Percentiles rank a stretch among this genome's conserved stretches.
These are phyloP conservation scores for Filobasidium wieringae DNA, from an alignment of 768 basidiomycete genomes.

Conservation along the genomic window DNA sequence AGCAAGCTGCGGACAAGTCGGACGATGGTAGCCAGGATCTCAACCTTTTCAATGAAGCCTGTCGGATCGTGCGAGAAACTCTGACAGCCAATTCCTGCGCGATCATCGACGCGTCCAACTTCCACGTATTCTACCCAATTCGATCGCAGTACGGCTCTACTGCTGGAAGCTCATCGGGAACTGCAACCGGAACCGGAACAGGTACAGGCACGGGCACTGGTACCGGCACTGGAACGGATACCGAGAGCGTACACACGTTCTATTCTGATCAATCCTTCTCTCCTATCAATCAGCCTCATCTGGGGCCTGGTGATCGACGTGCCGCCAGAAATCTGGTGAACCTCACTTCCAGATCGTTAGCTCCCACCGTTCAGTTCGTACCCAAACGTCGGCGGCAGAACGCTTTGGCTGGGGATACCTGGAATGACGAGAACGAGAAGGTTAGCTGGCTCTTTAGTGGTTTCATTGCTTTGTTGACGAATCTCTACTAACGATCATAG, in stretches of 20 bases:
- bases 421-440: not conserved
- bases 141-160: not conserved
- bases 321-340: constrained; percentile 1
- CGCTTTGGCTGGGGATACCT: not conserved
- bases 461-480: not conserved
- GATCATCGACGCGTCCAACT: constrained; percentile 31
- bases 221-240: not conserved
- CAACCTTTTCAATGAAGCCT: constrained; percentile 28
- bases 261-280: not conserved
- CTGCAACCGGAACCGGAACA: not conserved
- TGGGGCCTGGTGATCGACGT: not conserved
- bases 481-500: not conserved
- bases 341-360: not conserved
- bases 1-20: constrained; percentile 1
- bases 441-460: not conserved
- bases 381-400: constrained; percentile 3
- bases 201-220: not conserved
- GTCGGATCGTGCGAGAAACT: constrained; percentile 26
- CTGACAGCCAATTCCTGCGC: constrained; percentile 30
- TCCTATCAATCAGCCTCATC: not conserved
- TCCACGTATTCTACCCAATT: constrained; percentile 34
- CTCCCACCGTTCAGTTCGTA: constrained; percentile 9
- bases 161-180: not conserved
- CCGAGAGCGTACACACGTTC: not conserved
- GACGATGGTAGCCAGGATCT: not conserved